Conservation (phyloP, 2,329 filamentous ascomycete genomes). For the Epichloe sylvatica region DNA sequence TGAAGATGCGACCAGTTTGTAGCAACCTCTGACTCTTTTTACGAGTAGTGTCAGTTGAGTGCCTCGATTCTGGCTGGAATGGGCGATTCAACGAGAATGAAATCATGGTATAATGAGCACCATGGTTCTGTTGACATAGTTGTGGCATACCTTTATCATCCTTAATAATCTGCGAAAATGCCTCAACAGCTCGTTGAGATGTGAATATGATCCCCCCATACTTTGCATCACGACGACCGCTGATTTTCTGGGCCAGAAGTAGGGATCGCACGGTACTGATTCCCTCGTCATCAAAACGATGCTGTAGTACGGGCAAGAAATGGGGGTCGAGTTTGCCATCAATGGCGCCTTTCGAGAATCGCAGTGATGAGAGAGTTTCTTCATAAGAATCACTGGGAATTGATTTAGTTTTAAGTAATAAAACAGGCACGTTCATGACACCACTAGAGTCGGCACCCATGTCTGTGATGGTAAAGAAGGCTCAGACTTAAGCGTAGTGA, state of each 20-base stretch:
- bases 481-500: background rate
- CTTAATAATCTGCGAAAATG: slow-evolving; percentile 50
- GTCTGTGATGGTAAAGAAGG: background rate
- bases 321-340: slow-evolving; percentile 41
- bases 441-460: background rate
- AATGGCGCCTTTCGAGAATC: slow-evolving; percentile 3
- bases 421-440: slow-evolving; percentile 29
- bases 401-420: slow-evolving; percentile 69
- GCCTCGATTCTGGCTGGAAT: background rate
- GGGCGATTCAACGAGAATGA: background rate
- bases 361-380: slow-evolving; percentile 35
- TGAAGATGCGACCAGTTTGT: slow-evolving; percentile 33
- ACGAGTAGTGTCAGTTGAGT: background rate
- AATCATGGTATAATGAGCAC: background rate
- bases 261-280: slow-evolving; percentile 37
- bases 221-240: slow-evolving; percentile 18
- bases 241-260: slow-evolving; percentile 32
- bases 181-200: slow-evolving; percentile 71
- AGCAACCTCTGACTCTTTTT: background rate
- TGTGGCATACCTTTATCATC: slow-evolving; percentile 29
- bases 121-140: background rate
- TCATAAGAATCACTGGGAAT: slow-evolving; percentile 58
- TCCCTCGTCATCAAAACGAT: slow-evolving; percentile 48
- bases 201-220: slow-evolving; percentile 74
- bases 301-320: slow-evolving; percentile 67